Base-by-base conservation (phyloP, 768 basidiomycete species). In the Amanita rubescens region DNA sequence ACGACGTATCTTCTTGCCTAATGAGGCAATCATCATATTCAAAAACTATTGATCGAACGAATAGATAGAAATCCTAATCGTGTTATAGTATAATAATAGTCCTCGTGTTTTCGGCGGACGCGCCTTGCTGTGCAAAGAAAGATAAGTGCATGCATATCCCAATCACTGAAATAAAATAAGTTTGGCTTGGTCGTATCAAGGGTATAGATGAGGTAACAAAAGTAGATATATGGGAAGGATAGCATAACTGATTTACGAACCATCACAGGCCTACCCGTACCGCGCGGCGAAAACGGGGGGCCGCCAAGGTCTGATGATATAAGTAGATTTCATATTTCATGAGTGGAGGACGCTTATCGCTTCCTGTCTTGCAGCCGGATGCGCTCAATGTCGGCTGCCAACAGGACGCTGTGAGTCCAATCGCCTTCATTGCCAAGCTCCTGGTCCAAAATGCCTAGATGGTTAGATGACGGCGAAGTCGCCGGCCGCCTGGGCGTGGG, bases 321-420 rank as follows among this genome's bases (percentile, higher is more conserved):
- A 9, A 25, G 38, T 53, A 46, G 17, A 45, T 46, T 7, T 17
- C 32, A 9, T 41, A 37, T 10, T 19, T 34, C 15, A 11, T 4
- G 49, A 14, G 27, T 30, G 17, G 10, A 2, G 17, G 20, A 24
- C 35, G 24, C 15, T 51, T 41, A 51, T 51, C 49, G 25, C 37
- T 25, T 25, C 25, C 17, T 22, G n/a, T n/a, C 49, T 51, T 27
- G 49, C 7, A 5, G 2, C 71, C 70, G 73, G 19, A 62, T 49
- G 11, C 65, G 58, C 43, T 77, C 73, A 47, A 71, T 62, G 61
- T 84, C 81, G 53, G 84, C 85, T n/a, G 84, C 85, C 66, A 81
- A 65, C 54, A 90, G 64, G 46, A 90, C 87, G 59, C 82, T 85
- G 61, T 75, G 72, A 43, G 84, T 84, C 88, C 89, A 91, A 62